A percentile compares a stretch with the other conserved stretches of the same genome.
These are phyloP conservation scores for Syncephalastrum racemosum DNA, from an alignment of 371 early-diverging fungal species.

Conservation along the genomic window DNA sequence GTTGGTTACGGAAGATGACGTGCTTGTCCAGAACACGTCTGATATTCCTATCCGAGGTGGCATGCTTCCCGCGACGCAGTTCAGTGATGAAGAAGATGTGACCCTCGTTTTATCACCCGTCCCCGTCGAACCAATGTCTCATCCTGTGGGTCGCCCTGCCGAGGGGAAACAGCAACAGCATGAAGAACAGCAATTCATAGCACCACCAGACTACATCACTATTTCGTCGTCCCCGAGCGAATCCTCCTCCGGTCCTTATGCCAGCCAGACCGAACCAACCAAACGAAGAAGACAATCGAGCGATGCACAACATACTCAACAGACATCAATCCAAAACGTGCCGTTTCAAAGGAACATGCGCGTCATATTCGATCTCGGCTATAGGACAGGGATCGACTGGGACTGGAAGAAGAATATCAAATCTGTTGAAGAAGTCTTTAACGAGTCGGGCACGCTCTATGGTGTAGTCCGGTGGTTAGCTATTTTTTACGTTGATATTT, in stretches of 20 bases:
- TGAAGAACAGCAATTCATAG: background rate
- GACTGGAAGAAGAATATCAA: conserved; percentile 10
- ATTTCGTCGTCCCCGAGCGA: background rate
- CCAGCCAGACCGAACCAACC: no score
- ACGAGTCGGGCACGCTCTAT: conserved; percentile 6
- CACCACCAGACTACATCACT: background rate
- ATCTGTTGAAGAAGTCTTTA: conserved; percentile 7
- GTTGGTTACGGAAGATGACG: background rate
- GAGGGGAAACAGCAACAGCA: background rate
- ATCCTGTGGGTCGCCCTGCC: no score
- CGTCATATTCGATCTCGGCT: conserved; percentile 11
- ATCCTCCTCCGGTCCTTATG: background rate
- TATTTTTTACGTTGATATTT: background rate
- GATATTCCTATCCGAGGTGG: no score
- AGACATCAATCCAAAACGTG: background rate
- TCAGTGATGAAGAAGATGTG: no score
- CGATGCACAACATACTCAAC: background rate
- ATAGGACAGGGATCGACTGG: conserved; percentile 3
- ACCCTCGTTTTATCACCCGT: no score
- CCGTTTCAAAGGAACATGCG: no score
- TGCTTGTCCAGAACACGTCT: no score
- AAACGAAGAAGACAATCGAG: no score
- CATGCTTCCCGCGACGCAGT: no score
- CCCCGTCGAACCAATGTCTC: no score
- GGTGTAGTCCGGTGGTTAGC: conserved; percentile 15